These are phyloP conservation scores for Byssothecium circinans DNA, from an alignment of 2,329 filamentous ascomycete species.

Conservation along the genomic window DNA sequence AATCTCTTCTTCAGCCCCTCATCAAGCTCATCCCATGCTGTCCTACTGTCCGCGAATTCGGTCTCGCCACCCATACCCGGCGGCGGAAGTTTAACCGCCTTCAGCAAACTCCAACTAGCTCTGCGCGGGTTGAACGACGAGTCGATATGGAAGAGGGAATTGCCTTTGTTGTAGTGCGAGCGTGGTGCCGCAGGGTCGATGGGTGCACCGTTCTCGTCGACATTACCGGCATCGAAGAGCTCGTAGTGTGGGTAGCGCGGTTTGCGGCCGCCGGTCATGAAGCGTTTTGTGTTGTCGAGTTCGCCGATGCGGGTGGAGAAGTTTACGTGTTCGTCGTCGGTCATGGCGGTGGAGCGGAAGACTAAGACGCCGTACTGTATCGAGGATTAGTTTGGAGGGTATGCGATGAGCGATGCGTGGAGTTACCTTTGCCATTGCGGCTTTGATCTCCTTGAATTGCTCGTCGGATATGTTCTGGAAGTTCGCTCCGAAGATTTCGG, in stretches of 20 bases:
- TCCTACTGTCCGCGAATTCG: slow-evolving; percentile 29
- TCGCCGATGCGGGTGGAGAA: slow-evolving; percentile 57
- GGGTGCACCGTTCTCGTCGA: slow-evolving; percentile 52
- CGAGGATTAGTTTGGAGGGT: background rate
- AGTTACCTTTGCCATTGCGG: slow-evolving; percentile 41
- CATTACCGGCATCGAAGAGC: slow-evolving; percentile 62
- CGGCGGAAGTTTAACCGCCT: slow-evolving; percentile 26
- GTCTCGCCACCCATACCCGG: slow-evolving; percentile 28
- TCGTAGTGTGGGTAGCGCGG: slow-evolving; percentile 53
- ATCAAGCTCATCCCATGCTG: slow-evolving; percentile 36
- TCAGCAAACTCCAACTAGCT: slow-evolving; percentile 25
- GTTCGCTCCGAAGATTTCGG: slow-evolving; percentile 43
- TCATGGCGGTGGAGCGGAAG: slow-evolving; percentile 54
- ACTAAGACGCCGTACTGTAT: slow-evolving; percentile 55
- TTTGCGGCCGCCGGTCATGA: slow-evolving; percentile 50
- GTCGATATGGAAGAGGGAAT: slow-evolving; percentile 33
- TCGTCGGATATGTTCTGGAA: slow-evolving; percentile 39
- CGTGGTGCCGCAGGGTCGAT: slow-evolving; percentile 48
- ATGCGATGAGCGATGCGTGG: background rate
- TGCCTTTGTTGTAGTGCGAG: slow-evolving; percentile 46
- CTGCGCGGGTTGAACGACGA: slow-evolving; percentile 34
- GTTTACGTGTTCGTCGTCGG: slow-evolving; percentile 55
- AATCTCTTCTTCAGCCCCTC: slow-evolving; percentile 26
- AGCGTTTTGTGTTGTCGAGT: slow-evolving; percentile 58
- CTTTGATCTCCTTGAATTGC: slow-evolving; percentile 41